A percentile compares a stretch with the other conserved stretches of the same genome.
Evolutionary conservation across 352 stramenopile species (phyloP).

Genomic region (Phytopythium boreale): DNA sequence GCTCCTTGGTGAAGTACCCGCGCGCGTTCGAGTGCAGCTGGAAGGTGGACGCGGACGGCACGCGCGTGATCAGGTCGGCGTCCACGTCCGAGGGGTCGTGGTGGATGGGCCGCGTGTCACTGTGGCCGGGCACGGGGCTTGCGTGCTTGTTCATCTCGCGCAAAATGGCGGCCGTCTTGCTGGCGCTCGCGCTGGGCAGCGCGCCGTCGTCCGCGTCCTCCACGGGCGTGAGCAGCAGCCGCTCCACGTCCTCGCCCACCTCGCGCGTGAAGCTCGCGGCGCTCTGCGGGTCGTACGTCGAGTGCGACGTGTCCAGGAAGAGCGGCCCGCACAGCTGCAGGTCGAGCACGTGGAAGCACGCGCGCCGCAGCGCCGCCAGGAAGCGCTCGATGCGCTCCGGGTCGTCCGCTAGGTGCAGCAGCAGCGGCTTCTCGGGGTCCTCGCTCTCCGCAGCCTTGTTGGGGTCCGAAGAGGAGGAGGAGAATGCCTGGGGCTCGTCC

Average conservation of each 20-base stretch:
- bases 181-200: constrained; percentile 11
- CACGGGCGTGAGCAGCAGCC: constrained; percentile 26
- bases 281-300: constrained; percentile 57
- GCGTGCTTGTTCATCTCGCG: constrained; percentile 35
- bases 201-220: constrained; percentile 14
- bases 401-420: constrained; percentile 57
- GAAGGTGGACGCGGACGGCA: constrained; percentile 48
- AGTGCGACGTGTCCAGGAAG: constrained; percentile 63
- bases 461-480: constrained; percentile 2
- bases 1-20: constrained; percentile 58
- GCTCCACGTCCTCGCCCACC: constrained; percentile 51
- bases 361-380: constrained; percentile 26
- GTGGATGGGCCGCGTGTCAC: constrained; percentile 16
- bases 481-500: too few species aligned
- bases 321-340: constrained; percentile 54
- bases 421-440: constrained; percentile 18
- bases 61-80: constrained; percentile 28
- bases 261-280: constrained; percentile 48
- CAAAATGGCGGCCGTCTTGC: constrained; percentile 27
- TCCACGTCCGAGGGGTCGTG: constrained; percentile 14
- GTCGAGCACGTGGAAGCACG: constrained; percentile 43
- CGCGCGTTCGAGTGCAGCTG: constrained; percentile 57
- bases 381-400: constrained; percentile 41
- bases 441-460: constrained; percentile 3
- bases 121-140: constrained; percentile 14